Conservation (phyloP, 2,329 filamentous ascomycete genomes). For the Fusarium sp. region DNA sequence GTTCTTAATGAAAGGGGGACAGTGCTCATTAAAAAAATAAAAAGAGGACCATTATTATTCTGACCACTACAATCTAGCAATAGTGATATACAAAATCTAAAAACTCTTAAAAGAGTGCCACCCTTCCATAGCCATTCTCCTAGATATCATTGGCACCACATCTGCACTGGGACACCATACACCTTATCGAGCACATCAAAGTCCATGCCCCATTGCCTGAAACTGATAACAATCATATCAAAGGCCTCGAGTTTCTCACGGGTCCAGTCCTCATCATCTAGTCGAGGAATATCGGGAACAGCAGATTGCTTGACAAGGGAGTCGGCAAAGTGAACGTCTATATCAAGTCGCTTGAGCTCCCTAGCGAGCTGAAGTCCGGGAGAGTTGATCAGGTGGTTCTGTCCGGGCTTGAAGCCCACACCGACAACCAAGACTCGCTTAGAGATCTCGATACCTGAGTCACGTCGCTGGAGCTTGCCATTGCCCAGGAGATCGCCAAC, state of each 20-base stretch:
- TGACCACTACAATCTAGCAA: too few species aligned
- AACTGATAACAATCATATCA: constrained; percentile 35
- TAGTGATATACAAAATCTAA: too few species aligned
- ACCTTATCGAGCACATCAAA: constrained; percentile 25
- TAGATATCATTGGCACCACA: constrained; percentile 33
- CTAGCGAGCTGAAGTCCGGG: constrained; percentile 29
- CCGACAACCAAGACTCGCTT: constrained; percentile 36
- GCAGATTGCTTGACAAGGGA: constrained; percentile 32
- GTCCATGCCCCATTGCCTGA: constrained; percentile 30
- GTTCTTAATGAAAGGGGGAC: too few species aligned
- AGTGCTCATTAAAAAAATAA: too few species aligned
- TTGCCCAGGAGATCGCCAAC: background rate
- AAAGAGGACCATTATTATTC: too few species aligned
- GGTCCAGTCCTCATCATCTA: constrained; percentile 32
- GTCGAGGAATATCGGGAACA: constrained; percentile 23
- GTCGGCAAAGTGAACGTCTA: constrained; percentile 37
- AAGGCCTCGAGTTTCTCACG: constrained; percentile 27
- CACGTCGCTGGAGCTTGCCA: constrained; percentile 6
- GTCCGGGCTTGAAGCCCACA: constrained; percentile 41
- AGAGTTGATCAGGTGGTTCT: constrained; percentile 39
- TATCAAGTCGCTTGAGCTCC: constrained; percentile 24
- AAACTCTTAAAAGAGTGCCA: too few species aligned
- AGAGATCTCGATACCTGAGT: constrained; percentile 16
- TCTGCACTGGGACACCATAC: constrained; percentile 22
- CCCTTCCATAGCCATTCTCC: too few species aligned